Evolutionary conservation across 202 grass and related monocot species (phyloP), one percentile per base, ranked within the genome.

Genomic region (Bolboschoenoplectus hybrid): DNA sequence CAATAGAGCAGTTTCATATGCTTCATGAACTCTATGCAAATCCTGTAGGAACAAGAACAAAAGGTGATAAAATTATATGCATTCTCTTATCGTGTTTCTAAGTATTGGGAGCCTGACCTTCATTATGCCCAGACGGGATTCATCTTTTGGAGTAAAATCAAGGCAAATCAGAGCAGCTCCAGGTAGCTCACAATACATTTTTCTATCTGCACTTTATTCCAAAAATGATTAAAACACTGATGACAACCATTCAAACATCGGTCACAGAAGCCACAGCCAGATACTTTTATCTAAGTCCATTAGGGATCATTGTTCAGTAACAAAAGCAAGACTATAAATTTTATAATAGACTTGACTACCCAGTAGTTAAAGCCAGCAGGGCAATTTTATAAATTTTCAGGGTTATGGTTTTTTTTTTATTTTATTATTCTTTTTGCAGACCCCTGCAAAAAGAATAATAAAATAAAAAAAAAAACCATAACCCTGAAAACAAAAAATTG

Each of bases 151-250:
- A 51, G 89, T 86, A 82, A 92, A 92, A 81, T 87, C 87, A 63
- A 94, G 81, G 60, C 86, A 91, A 73, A 94, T 67, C 86, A 98
- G 81, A 67, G 96, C 89, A 84, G 96, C 93, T 89, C 91, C 96
- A 86, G 96, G 93, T 71, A 98, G 82, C 62, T 87, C 85, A 78
- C 83, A 60, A 82, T 84, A 56, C 73, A 61, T 51, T 19, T 36
- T 83, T 61, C 89, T 95, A 84, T 89, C 93, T 95, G 80, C 19
- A 89, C 8, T 82, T 89, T 1, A 12, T 80, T 86, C 49, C 11
- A 58, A 80, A 44, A 83, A 56, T 86, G 50, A 67, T 81, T 5
- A 74, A 80, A 69, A 39, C n/a, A 7, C 44, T 38, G 4, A 52
- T 41, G 36, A 56, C 35, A 74, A 77, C 67, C 82, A 67, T 51